Evolutionary conservation across 116 monocot genomes (phyloP).

Genomic region (Cymodocea nodosa): DNA sequence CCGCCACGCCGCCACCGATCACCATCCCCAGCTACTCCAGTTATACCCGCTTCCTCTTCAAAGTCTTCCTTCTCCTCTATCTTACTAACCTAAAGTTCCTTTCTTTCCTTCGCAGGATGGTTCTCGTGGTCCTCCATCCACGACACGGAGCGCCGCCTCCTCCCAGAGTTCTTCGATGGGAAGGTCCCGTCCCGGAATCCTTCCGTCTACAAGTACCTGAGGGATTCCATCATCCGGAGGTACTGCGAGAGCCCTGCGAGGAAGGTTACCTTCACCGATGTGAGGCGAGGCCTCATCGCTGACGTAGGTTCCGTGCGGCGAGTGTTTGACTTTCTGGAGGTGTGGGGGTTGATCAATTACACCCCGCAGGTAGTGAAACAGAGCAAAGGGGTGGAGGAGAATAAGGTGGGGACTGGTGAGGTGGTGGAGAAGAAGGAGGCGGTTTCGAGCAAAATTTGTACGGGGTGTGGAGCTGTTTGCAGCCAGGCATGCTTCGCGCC

Average conservation of each 20-base stretch:
- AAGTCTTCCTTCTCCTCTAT: neutral
- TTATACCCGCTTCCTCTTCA: conserved; percentile 4
- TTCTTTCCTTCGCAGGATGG: conserved; percentile 43
- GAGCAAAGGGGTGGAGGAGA: conserved; percentile 3
- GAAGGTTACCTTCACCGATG: conserved; percentile 76
- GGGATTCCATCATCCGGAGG: conserved; percentile 47
- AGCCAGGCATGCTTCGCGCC: conserved; percentile 58
- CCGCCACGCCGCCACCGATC: neutral
- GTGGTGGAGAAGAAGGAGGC: conserved; percentile 20
- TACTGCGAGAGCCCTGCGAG: conserved; percentile 46
- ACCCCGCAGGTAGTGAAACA: conserved; percentile 14
- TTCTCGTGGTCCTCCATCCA: conserved; percentile 64
- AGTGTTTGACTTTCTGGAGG: conserved; percentile 86
- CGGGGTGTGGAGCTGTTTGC: conserved; percentile 52
- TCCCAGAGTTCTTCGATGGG: conserved; percentile 86
- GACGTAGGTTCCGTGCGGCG: conserved; percentile 64
- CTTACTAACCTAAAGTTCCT: neutral
- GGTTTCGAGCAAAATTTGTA: conserved; percentile 37
- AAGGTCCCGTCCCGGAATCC: conserved; percentile 40
- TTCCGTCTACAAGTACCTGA: conserved; percentile 53
- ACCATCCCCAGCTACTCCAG: conserved; percentile 69
- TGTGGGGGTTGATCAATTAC: conserved; percentile 91
- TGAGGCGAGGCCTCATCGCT: conserved; percentile 42
- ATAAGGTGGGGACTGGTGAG: conserved; percentile 20
- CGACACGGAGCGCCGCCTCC: conserved; percentile 51